These are phyloP conservation scores for Conoideocrella luteorostrata DNA, from an alignment of 2,329 filamentous ascomycete species.

Conservation along the genomic window DNA sequence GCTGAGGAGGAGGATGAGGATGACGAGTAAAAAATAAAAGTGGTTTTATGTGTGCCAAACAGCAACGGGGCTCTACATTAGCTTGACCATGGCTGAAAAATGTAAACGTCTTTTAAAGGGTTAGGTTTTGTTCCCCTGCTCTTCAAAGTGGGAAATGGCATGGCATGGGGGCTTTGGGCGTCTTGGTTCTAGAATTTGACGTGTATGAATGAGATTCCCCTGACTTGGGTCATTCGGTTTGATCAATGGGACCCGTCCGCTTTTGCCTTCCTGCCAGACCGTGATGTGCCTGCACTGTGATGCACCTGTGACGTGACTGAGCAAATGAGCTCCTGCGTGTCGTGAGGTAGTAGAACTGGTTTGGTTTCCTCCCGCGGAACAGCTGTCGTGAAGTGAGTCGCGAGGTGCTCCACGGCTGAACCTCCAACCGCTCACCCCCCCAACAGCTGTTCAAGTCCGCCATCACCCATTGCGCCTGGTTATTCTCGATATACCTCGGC, in stretches of 20 bases:
- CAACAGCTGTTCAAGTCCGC: too few species aligned
- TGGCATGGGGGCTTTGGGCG: conserved; percentile 25
- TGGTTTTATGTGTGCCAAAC: too few species aligned
- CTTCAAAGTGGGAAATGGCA: conserved; percentile 4
- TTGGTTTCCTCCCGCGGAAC: too few species aligned
- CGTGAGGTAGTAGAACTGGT: too few species aligned
- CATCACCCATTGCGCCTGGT: too few species aligned
- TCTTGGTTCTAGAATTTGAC: conserved; percentile 32
- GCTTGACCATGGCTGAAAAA: neutral
- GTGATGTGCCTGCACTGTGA: conserved; percentile 4
- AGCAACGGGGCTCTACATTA: too few species aligned
- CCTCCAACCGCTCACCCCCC: too few species aligned
- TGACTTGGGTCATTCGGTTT: conserved; percentile 30
- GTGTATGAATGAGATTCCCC: conserved; percentile 36
- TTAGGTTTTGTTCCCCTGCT: neutral
- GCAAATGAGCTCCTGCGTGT: too few species aligned
- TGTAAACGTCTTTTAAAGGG: neutral
- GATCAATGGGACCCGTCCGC: conserved; percentile 26
- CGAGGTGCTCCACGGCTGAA: too few species aligned
- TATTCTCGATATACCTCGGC: too few species aligned
- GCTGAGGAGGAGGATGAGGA: conserved; percentile 63
- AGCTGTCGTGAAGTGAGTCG: too few species aligned
- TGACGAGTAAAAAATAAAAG: conserved; percentile 64
- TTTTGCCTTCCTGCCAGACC: neutral
- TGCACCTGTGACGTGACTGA: too few species aligned